These are phyloP conservation scores for Aegilops sharonensis DNA, from an alignment of 176 grass and related monocot species.

Conservation along the genomic window DNA sequence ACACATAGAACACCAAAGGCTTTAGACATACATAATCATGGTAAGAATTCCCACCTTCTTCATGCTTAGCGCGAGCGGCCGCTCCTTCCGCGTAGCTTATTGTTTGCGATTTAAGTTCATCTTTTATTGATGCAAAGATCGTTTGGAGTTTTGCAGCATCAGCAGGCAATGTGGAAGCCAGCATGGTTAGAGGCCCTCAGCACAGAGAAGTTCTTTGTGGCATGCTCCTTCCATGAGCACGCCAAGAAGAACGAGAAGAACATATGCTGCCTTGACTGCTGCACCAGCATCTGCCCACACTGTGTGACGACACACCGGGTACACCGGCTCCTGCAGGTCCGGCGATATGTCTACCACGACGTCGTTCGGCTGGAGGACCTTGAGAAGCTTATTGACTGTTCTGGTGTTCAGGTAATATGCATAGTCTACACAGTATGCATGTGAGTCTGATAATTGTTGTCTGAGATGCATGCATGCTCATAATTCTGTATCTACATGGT, in stretches of 20 bases:
- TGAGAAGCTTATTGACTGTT: conserved; percentile 87
- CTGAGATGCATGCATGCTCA: conserved; percentile 30
- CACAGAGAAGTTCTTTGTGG: conserved; percentile 73
- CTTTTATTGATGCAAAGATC: conserved; percentile 26
- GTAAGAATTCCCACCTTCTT: conserved; percentile 50
- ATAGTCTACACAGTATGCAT: conserved; percentile 23
- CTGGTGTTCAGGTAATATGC: conserved; percentile 82
- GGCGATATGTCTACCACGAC: conserved; percentile 87
- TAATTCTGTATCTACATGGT: conserved; percentile 36
- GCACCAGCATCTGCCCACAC: conserved; percentile 94
- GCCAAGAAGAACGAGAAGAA: conserved; percentile 97
- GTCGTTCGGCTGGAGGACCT: conserved; percentile 92
- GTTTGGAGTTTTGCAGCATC: conserved; percentile 29
- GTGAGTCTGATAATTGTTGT: conserved; percentile 7
- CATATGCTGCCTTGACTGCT: conserved; percentile 96
- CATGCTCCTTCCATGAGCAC: conserved; percentile 75
- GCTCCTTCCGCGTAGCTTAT: too few relatives aligned
- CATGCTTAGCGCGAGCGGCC: not conserved
- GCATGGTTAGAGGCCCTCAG: conserved; percentile 88
- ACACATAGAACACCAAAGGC: conserved; percentile 21
- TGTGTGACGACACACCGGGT: conserved; percentile 73
- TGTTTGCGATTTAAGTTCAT: not conserved
- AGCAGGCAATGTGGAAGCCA: conserved; percentile 79
- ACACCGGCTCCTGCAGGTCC: conserved; percentile 88
- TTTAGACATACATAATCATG: conserved; percentile 63